phyloP scores from a whole-genome alignment of 2,329 filamentous ascomycete genomes.

The Ceratocystiopsis sp. region DNA sequence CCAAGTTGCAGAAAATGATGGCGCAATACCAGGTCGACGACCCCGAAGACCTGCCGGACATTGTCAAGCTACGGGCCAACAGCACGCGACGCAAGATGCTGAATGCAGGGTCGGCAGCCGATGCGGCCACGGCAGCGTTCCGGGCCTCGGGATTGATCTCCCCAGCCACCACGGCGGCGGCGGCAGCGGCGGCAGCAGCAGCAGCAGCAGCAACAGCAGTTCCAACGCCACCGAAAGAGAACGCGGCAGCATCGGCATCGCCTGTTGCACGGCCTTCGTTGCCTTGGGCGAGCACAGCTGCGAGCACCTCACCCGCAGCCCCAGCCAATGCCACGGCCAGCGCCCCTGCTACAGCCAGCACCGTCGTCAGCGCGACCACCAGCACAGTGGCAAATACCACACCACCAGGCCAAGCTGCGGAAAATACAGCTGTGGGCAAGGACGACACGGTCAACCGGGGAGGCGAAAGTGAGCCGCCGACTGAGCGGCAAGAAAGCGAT shows the following conservation, averaged over 20 bases:
- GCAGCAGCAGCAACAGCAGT: slow-evolving; percentile 16
- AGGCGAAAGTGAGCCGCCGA: too few species aligned
- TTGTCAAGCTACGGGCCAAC: slow-evolving; percentile 62
- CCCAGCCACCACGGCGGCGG: slow-evolving; percentile 11
- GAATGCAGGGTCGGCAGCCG: slow-evolving; percentile 34
- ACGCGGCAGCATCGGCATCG: too few species aligned
- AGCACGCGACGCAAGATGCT: slow-evolving; percentile 55
- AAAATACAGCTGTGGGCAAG: too few species aligned
- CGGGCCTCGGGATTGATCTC: slow-evolving; percentile 2
- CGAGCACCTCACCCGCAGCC: too few species aligned
- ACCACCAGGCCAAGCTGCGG: too few species aligned
- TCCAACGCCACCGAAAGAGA: slow-evolving; percentile 17
- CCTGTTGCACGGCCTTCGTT: too few species aligned
- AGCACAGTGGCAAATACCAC: too few species aligned
- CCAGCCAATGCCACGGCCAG: too few species aligned
- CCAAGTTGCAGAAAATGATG: slow-evolving; percentile 92
- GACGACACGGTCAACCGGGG: too few species aligned
- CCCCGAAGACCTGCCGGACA: slow-evolving; percentile 74
- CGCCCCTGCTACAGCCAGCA: too few species aligned
- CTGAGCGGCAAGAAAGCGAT: not conserved
- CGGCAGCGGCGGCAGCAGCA: slow-evolving; percentile 21
- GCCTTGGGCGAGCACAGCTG: too few species aligned
- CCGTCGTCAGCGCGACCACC: too few species aligned
- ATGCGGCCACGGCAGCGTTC: slow-evolving; percentile 13
- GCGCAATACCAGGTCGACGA: slow-evolving; percentile 75